phyloP scores from a whole-genome alignment of 352 stramenopile genomes.

The Globisporangium echinulatum region DNA sequence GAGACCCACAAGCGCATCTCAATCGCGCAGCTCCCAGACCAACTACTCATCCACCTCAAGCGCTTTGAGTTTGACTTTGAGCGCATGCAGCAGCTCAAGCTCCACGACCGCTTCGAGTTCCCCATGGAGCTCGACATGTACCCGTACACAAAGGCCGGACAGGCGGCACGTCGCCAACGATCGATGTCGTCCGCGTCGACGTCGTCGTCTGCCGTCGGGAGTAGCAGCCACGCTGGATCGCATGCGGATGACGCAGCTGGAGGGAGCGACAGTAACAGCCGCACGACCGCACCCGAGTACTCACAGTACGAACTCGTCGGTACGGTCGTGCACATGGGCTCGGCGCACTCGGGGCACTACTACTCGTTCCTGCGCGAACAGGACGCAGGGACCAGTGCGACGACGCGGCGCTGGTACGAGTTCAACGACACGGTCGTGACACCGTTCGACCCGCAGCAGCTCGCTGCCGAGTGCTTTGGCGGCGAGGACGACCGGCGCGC shows the following conservation, averaged over 20 bases:
- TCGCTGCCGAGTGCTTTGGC: conserved; percentile 72
- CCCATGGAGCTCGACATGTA: conserved; percentile 87
- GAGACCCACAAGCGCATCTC: conserved; percentile 89
- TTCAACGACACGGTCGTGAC: conserved; percentile 86
- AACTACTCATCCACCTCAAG: conserved; percentile 93
- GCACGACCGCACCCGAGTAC: conserved; percentile 54
- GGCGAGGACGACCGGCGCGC: conserved; percentile 37
- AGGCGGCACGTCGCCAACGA: conserved; percentile 36
- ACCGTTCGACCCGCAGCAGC: conserved; percentile 60
- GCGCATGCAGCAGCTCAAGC: conserved; percentile 91
- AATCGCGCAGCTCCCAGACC: conserved; percentile 82
- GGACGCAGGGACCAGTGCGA: conserved; percentile 17
- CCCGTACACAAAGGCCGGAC: conserved; percentile 83
- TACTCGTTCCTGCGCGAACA: conserved; percentile 85
- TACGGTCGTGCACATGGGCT: conserved; percentile 86
- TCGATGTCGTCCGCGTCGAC: conserved; percentile 14
- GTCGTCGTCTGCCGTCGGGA: background rate
- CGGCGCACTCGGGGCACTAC: conserved; percentile 85
- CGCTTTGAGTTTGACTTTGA: conserved; percentile 95
- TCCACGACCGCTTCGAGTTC: conserved; percentile 94
- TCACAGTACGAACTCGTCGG: conserved; percentile 84
- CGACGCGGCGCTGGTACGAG: conserved; percentile 64
- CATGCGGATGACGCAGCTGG: conserved; percentile 8
- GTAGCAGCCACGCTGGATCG: conserved; percentile 2
- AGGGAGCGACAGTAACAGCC: conserved; percentile 20